phyloP scores from a whole-genome alignment of 306 rosid species.

The Trifolium fragiferum region DNA sequence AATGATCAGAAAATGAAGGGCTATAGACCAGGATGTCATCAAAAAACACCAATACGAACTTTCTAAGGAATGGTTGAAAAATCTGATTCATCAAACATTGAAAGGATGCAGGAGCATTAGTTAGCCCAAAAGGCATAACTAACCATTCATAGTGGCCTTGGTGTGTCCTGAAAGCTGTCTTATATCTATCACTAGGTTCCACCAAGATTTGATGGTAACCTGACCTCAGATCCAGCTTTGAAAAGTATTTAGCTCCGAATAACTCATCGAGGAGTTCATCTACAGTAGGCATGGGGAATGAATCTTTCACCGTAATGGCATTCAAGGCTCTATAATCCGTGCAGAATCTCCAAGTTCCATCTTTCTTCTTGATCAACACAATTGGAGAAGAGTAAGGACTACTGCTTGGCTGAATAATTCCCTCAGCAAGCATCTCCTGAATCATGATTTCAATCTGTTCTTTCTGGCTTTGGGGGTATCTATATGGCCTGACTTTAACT shows the following conservation, averaged over 20 bases:
- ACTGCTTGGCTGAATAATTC: neutral
- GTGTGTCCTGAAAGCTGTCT: neutral
- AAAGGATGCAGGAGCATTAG: too few relatives aligned
- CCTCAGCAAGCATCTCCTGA: neutral
- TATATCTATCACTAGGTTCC: neutral
- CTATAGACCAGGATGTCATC: neutral
- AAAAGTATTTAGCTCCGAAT: neutral
- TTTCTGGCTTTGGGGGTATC: too few relatives aligned
- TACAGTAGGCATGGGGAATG: neutral
- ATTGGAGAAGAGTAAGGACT: neutral
- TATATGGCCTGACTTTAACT: too few relatives aligned
- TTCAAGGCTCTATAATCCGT: neutral
- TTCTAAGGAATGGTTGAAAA: too few relatives aligned
- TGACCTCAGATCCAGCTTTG: neutral
- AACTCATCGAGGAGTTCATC: neutral
- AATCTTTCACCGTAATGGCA: neutral
- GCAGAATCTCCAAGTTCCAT: neutral
- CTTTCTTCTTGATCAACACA: neutral
- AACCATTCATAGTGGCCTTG: neutral
- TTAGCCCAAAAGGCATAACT: too few relatives aligned
- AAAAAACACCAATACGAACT: neutral
- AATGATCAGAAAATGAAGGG: neutral
- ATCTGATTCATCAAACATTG: too few relatives aligned
- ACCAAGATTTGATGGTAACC: neutral
- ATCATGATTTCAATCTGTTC: neutral